Evolutionary conservation across 2,329 filamentous ascomycete genomes (phyloP).

Genomic region (Sclerotinia spermophila): DNA sequence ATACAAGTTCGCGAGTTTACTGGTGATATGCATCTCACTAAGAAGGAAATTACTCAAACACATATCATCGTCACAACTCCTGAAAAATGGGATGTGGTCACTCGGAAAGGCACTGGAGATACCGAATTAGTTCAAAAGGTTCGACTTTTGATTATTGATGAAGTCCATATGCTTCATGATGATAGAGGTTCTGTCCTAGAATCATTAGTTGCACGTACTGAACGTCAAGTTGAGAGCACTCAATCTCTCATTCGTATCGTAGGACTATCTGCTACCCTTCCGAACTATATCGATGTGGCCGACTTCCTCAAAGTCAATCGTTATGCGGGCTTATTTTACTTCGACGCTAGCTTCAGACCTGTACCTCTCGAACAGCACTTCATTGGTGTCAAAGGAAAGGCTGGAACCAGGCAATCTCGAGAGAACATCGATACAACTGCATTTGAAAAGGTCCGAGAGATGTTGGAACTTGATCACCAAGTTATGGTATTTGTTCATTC

Average conservation of each 20-base stretch:
- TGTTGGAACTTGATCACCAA: conserved; percentile 89
- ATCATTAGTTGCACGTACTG: conserved; percentile 89
- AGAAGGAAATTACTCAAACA: conserved; percentile 90
- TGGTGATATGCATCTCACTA: conserved; percentile 98
- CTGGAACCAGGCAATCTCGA: conserved; percentile 73
- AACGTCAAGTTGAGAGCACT: conserved; percentile 95
- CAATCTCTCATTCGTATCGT: conserved; percentile 96
- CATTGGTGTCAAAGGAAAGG: conserved; percentile 89
- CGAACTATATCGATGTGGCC: conserved; percentile 94
- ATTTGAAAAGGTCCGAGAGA: conserved; percentile 92
- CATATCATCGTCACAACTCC: conserved; percentile 98
- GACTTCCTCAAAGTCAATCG: conserved; percentile 97
- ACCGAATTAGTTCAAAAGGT: conserved; percentile 98
- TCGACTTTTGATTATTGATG: conserved; percentile 91
- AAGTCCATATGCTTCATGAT: conserved; percentile 99
- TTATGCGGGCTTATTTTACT: conserved; percentile 90
- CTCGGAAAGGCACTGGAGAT: conserved; percentile 92
- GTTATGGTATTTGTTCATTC: conserved; percentile 99
- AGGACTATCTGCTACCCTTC: conserved; percentile 89
- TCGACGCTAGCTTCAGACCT: conserved; percentile 91
- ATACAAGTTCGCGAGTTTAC: conserved; percentile 91
- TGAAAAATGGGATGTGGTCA: conserved; percentile 99
- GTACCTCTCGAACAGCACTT: conserved; percentile 98
- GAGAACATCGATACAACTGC: conserved; percentile 85
- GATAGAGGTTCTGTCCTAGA: conserved; percentile 95